Percentiles rank a stretch among this genome's conserved stretches.
Conservation (phyloP, 2,329 filamentous ascomycete genomes). For the Aspergillus piperis region DNA sequence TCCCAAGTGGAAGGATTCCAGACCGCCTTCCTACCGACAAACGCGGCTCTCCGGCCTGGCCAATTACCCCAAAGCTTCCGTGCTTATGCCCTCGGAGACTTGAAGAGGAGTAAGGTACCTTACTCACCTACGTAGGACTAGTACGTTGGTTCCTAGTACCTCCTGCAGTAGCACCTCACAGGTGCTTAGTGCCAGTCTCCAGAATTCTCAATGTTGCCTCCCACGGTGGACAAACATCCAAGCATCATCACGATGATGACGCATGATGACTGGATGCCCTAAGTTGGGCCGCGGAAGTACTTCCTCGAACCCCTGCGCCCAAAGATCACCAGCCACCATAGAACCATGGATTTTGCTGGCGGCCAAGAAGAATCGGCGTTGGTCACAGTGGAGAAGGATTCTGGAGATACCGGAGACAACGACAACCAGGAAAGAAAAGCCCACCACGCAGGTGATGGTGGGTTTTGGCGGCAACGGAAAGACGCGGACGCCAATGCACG, state of each 20-base stretch:
- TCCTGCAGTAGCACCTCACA: background rate
- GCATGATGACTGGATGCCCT: conserved; percentile 8
- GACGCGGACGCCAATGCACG: conserved; percentile 38
- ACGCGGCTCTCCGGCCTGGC: conserved; percentile 10
- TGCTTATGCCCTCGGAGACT: background rate
- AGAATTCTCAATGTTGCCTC: background rate
- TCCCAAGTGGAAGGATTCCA: background rate
- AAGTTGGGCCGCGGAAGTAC: conserved; percentile 9
- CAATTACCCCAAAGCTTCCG: background rate
- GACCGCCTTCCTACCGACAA: conserved; percentile 10
- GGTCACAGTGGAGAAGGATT: conserved; percentile 16
- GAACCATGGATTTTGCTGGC: conserved; percentile 13
- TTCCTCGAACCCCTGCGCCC: conserved; percentile 4
- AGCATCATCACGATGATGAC: background rate
- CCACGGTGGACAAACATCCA: background rate
- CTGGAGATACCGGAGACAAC: conserved; percentile 18
- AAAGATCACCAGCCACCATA: conserved; percentile 5
- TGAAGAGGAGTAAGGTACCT: no score
- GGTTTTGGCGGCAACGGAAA: conserved; percentile 35
- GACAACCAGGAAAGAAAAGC: conserved; percentile 15
- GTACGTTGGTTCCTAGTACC: background rate
- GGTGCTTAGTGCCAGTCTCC: background rate
- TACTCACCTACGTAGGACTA: no score
- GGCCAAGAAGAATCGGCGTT: conserved; percentile 18
- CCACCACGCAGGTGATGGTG: conserved; percentile 26